A percentile compares a stretch with the other conserved stretches of the same genome.
Evolutionary conservation across 1,139 yeast genomes (phyloP).

Genomic region (Zygotorulaspora mrakii): DNA sequence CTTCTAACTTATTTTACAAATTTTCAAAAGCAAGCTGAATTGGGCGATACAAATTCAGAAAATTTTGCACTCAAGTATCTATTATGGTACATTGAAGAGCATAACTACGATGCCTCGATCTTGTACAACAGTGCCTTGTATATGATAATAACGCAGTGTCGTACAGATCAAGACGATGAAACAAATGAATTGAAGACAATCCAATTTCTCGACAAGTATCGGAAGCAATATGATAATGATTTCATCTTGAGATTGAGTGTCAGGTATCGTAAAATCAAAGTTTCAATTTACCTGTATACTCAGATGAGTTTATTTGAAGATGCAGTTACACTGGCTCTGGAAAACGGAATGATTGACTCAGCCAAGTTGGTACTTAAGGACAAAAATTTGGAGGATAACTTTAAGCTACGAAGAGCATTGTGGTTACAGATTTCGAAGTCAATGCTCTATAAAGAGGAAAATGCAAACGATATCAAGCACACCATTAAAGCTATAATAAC

Average conservation of each 20-base stretch:
- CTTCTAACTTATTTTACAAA: conserved; percentile 61
- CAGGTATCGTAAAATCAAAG: conserved; percentile 51
- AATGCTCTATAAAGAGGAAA: conserved; percentile 37
- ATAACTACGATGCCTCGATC: conserved; percentile 46
- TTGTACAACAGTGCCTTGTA: conserved; percentile 74
- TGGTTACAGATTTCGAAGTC: conserved; percentile 70
- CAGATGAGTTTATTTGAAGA: conserved; percentile 69
- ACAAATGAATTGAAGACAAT: conserved; percentile 44
- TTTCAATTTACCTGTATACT: conserved; percentile 70
- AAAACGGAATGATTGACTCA: conserved; percentile 55
- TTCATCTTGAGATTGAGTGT: conserved; percentile 74
- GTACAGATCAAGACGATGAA: conserved; percentile 27
- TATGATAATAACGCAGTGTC: conserved; percentile 52
- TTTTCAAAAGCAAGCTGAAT: conserved; percentile 29
- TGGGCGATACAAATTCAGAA: conserved; percentile 35
- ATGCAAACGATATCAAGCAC: conserved; percentile 31
- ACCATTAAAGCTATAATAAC: conserved; percentile 41
- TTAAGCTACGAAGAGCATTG: conserved; percentile 56
- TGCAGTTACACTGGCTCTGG: conserved; percentile 72
- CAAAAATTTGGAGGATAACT: conserved; percentile 41
- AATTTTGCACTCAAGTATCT: conserved; percentile 70
- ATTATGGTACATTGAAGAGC: conserved; percentile 54
- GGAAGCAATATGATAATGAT: conserved; percentile 51
- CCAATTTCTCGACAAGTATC: conserved; percentile 45
- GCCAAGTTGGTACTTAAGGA: conserved; percentile 58